These are phyloP conservation scores for Trichoderma erinaceum DNA, from an alignment of 495 filamentous ascomycete genomes.

Conservation along the genomic window DNA sequence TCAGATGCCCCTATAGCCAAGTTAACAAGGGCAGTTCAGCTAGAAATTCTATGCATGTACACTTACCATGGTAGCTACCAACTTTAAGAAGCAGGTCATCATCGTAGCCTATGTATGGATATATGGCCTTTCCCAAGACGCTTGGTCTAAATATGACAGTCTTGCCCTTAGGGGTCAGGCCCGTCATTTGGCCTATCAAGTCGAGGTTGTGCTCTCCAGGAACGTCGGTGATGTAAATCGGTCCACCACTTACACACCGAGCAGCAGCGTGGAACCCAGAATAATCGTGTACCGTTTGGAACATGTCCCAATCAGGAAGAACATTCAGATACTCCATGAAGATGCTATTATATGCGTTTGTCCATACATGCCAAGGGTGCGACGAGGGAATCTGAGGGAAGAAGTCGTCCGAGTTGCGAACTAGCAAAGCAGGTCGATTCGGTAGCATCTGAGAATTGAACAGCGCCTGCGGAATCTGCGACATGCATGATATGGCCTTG, in stretches of 20 bases:
- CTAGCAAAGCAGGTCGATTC: constrained; percentile 55
- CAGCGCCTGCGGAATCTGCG: constrained; percentile 71
- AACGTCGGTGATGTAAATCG: constrained; percentile 86
- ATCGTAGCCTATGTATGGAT: constrained; percentile 69
- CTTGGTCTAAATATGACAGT: constrained; percentile 74
- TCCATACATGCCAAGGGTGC: constrained; percentile 92
- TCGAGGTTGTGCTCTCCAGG: constrained; percentile 71
- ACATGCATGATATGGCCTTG: constrained; percentile 88
- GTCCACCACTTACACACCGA: constrained; percentile 82
- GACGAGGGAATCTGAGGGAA: constrained; percentile 71
- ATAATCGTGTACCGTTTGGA: constrained; percentile 77
- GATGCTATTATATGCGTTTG: constrained; percentile 86
- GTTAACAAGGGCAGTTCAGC: not conserved
- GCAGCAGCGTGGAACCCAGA: constrained; percentile 82
- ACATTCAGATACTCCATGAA: constrained; percentile 57
- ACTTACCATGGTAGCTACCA: constrained; percentile 58
- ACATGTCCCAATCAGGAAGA: constrained; percentile 97
- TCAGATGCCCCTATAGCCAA: constrained; percentile 11
- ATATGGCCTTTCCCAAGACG: constrained; percentile 59
- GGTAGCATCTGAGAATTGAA: constrained; percentile 73
- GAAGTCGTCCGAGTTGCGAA: constrained; percentile 92
- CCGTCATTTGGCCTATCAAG: constrained; percentile 72
- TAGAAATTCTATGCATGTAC: not conserved
- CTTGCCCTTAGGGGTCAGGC: constrained; percentile 54
- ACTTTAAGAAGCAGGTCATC: constrained; percentile 68